A percentile compares a stretch with the other conserved stretches of the same genome.
Evolutionary conservation across 192 early-diverging fungal genomes (phyloP).

Genomic region (Coemansia asiatica): DNA sequence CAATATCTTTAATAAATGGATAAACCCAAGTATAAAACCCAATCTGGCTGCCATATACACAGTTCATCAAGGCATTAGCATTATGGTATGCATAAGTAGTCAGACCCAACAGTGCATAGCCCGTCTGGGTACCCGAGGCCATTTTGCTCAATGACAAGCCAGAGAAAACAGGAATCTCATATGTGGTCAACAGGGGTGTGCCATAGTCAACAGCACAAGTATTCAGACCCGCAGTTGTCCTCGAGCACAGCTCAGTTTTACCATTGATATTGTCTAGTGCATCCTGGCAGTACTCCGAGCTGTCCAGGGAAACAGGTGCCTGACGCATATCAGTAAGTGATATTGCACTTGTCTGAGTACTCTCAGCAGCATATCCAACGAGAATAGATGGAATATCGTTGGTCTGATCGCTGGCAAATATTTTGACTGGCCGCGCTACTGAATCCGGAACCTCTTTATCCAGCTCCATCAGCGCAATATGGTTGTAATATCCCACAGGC

Average conservation of each 20-base stretch:
- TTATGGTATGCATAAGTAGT: slow-evolving; percentile 12
- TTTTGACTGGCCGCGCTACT: slow-evolving; percentile 13
- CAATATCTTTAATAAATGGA: slow-evolving; percentile 15
- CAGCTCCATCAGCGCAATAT: slow-evolving; percentile 12
- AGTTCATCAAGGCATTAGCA: not conserved
- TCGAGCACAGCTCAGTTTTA: slow-evolving; percentile 14
- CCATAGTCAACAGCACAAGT: slow-evolving; percentile 17
- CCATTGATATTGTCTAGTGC: slow-evolving; percentile 2
- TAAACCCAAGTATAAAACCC: slow-evolving; percentile 23
- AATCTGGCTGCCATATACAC: not conserved
- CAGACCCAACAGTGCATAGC: slow-evolving; percentile 15
- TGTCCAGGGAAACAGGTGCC: not conserved
- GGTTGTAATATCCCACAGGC: slow-evolving; percentile 10
- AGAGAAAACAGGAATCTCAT: not conserved
- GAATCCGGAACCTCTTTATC: slow-evolving; percentile 10
- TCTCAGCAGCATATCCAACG: slow-evolving; percentile 6
- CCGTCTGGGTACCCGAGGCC: not conserved
- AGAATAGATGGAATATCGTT: slow-evolving; percentile 8
- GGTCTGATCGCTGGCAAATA: slow-evolving; percentile 15
- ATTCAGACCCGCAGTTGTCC: slow-evolving; percentile 1
- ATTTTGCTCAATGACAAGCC: not conserved
- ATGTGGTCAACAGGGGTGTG: slow-evolving; percentile 11
- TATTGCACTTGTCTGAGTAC: slow-evolving; percentile 1
- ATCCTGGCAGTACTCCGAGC: slow-evolving; percentile 4
- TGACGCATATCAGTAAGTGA: slow-evolving; percentile 7